Base-by-base conservation (phyloP, 495 filamentous ascomycete genomes). In the Umbilicaria muhlenbergii region DNA sequence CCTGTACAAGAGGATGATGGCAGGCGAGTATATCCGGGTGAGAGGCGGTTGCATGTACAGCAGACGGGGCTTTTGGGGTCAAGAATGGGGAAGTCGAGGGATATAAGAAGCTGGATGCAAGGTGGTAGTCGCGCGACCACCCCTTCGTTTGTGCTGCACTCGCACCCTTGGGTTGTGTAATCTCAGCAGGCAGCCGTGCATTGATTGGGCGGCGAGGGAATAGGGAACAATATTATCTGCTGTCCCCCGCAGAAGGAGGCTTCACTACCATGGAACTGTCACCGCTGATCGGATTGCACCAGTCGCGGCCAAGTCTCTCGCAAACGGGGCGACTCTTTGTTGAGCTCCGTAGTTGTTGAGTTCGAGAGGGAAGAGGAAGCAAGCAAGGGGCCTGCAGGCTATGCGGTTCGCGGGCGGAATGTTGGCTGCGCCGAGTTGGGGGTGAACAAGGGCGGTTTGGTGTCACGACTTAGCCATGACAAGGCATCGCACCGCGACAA, bases 41-140 rank as follows among this genome's bases (percentile, higher is more conserved):
- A 36, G 37, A 49, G 41, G 51, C 46, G 52, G 52, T 49, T 51
- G 56, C 58, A 61, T 63, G 60, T 57, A 65, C 58, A 62, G 50
- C 48, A 59, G 54, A 56, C 51, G 53, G 49, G 41, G 52, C 57
- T 57, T 45, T 41, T 42, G 36, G 38, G 51, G 38, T 41, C 54
- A 58, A 51, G 62, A 59, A 53, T 34, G 41, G 51, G 40, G 51
- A 48, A 51, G 52, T 52, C 54, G 51, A 58, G 57, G 49, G 52
- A 54, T 46, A 51, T 52, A 34, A 50, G 34, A 38, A 42, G 45
- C 41, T 44, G 50, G 42, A 52, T 44, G 59, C 43, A 55, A 56
- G 51, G 51, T 54, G 32, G 40, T 45, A 12, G 46, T 24, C 16
- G 39, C 45, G 51, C 32, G 17, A 42, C 43, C 41, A 41, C 51